Evolutionary conservation across 768 basidiomycete species (phyloP).

Genomic region (Phlebiopsis gigantea): DNA sequence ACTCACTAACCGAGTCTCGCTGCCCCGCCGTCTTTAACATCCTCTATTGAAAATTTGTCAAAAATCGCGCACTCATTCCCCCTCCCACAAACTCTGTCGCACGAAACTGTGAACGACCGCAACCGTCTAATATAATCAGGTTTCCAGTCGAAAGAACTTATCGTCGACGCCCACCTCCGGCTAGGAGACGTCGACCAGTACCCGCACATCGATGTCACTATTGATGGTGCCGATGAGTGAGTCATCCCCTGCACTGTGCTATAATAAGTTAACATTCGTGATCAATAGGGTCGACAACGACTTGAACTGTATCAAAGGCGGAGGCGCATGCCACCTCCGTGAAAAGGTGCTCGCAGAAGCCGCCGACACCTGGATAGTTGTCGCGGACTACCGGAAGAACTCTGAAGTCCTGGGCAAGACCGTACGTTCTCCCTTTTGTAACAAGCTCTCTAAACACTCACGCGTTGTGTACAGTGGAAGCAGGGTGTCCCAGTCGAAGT

Average conservation of each 20-base stretch:
- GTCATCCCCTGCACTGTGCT: constrained; percentile 27
- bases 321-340: constrained; percentile 92
- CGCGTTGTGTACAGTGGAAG: constrained; percentile 49
- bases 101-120: too few species aligned
- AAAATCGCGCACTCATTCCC: too few species aligned
- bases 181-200: constrained; percentile 91
- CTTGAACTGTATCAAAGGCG: constrained; percentile 94
- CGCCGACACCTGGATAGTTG: constrained; percentile 85
- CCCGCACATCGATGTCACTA: constrained; percentile 88
- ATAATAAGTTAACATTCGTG: neutral
- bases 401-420: constrained; percentile 73
- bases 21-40: too few species aligned
- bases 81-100: too few species aligned
- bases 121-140: constrained; percentile 44
- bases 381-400: constrained; percentile 97
- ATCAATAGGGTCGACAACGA: constrained; percentile 68
- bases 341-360: constrained; percentile 99
- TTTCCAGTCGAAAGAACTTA: constrained; percentile 95
- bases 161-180: constrained; percentile 68
- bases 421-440: constrained; percentile 41
- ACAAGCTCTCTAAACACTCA: constrained; percentile 3
- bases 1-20: too few species aligned
- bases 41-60: too few species aligned
- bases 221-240: constrained; percentile 97
- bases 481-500: constrained; percentile 96